These are phyloP conservation scores for Pichia gijzeniarum DNA, from an alignment of 805 yeast genomes.

Conservation along the genomic window DNA sequence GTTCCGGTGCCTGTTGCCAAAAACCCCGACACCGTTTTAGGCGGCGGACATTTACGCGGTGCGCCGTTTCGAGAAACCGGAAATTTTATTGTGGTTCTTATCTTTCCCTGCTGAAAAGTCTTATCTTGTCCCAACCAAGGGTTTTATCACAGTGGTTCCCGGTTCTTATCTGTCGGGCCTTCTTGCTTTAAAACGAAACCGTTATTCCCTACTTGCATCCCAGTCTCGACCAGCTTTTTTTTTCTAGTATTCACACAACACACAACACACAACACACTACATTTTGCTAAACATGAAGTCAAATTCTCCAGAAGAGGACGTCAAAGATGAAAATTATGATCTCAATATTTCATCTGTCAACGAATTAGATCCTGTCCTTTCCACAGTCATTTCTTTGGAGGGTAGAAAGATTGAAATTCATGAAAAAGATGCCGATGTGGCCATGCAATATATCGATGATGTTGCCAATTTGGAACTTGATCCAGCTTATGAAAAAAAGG, in stretches of 20 bases:
- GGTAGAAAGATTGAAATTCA: constrained; percentile 7
- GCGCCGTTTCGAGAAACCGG: too few relatives aligned
- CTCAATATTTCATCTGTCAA: background rate
- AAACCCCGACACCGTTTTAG: too few relatives aligned
- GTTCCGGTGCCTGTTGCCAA: too few relatives aligned
- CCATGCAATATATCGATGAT: constrained; percentile 1
- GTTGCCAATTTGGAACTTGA: constrained; percentile 1
- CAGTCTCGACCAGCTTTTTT: background rate
- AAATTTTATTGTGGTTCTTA: too few relatives aligned
- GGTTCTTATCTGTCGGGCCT: too few relatives aligned
- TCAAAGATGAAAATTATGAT: background rate
- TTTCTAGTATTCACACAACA: background rate
- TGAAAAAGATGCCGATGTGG: constrained; percentile 7
- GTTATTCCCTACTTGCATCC: too few relatives aligned
- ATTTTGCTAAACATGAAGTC: background rate
- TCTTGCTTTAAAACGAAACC: too few relatives aligned
- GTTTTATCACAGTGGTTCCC: background rate
- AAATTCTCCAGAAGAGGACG: too few relatives aligned
- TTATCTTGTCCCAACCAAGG: background rate
- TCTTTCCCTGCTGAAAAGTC: too few relatives aligned
- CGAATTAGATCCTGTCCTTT: constrained; percentile 9
- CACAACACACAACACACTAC: background rate
- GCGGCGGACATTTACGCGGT: too few relatives aligned
- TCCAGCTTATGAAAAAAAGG: constrained; percentile 8
- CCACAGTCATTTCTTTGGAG: constrained; percentile 10